phyloP scores from a whole-genome alignment of 257 asterid genomes.

The Rauvolfia tetraphylla region DNA sequence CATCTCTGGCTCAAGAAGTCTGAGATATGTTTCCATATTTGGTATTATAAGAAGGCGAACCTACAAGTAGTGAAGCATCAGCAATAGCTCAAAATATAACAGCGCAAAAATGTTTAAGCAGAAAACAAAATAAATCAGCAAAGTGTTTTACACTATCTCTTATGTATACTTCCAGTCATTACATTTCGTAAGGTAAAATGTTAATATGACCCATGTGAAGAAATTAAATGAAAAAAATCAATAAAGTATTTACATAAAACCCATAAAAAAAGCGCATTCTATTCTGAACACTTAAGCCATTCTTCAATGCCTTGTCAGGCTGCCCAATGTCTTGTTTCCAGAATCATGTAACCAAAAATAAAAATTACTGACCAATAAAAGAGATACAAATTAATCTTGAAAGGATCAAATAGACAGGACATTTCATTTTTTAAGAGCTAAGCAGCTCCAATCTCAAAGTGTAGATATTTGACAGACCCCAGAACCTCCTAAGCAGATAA shows the following conservation, averaged over 20 bases:
- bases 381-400: not conserved
- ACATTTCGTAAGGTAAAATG: slow-evolving; percentile 3
- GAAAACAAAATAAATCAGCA: slow-evolving; percentile 9
- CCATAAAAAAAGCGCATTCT: not conserved
- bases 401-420: not conserved
- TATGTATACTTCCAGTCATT: not conserved
- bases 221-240: not conserved
- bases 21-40: slow-evolving; percentile 70
- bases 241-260: not conserved
- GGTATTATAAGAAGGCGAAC: slow-evolving; percentile 73
- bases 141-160: not conserved
- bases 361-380: not conserved
- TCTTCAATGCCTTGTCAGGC: not conserved
- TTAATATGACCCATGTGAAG: not conserved
- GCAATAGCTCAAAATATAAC: not conserved
- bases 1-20: slow-evolving; percentile 90
- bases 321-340: not conserved
- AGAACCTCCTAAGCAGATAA: not conserved
- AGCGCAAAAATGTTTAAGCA: not conserved
- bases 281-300: not conserved
- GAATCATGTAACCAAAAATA: not conserved
- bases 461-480: not conserved
- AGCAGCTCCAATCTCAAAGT: not conserved
- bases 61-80: slow-evolving; percentile 38
- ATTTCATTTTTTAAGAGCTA: not conserved